A percentile compares a stretch with the other conserved stretches of the same genome.
These are phyloP conservation scores for Penicillium flavigenum DNA, from an alignment of 495 filamentous ascomycete genomes.

Conservation along the genomic window DNA sequence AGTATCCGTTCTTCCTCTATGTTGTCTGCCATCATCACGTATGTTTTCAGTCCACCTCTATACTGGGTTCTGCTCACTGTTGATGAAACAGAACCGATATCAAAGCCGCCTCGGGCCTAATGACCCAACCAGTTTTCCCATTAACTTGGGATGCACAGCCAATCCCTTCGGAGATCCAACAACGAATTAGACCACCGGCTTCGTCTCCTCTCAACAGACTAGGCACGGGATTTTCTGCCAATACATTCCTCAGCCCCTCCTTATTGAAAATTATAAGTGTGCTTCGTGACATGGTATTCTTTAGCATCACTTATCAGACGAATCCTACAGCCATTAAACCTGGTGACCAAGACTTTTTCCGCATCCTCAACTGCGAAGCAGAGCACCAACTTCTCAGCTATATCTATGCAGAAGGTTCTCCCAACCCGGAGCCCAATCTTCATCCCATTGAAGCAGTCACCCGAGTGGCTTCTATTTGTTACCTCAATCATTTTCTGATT, in stretches of 20 bases:
- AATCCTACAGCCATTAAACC: conserved; percentile 14
- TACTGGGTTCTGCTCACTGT: conserved; percentile 3
- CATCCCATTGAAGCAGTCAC: conserved; percentile 34
- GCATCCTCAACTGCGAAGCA: conserved; percentile 31
- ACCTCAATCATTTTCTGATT: conserved; percentile 37
- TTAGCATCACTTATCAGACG: conserved; percentile 20
- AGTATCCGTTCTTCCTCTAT: conserved; percentile 32
- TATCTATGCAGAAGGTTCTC: conserved; percentile 21
- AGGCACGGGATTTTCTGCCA: conserved; percentile 30
- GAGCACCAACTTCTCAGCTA: conserved; percentile 42
- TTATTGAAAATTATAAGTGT: conserved; percentile 27
- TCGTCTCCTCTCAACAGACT: conserved; percentile 28
- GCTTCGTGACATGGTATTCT: conserved; percentile 32
- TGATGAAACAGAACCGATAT: conserved; percentile 28
- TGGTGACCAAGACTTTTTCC: conserved; percentile 32
- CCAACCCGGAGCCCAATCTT: conserved; percentile 10
- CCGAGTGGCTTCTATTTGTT: conserved; percentile 33
- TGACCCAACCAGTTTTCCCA: conserved; percentile 40
- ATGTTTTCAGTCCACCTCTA: background rate
- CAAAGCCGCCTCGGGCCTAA: conserved; percentile 36
- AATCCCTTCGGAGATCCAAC: conserved; percentile 26
- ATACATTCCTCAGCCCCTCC: conserved; percentile 24
- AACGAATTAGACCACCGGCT: conserved; percentile 27
- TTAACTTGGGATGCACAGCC: conserved; percentile 33
- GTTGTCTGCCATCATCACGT: conserved; percentile 33